A percentile compares a stretch with the other conserved stretches of the same genome.
phyloP scores from a whole-genome alignment of 768 basidiomycete species.

The Termitomyces sp. region DNA sequence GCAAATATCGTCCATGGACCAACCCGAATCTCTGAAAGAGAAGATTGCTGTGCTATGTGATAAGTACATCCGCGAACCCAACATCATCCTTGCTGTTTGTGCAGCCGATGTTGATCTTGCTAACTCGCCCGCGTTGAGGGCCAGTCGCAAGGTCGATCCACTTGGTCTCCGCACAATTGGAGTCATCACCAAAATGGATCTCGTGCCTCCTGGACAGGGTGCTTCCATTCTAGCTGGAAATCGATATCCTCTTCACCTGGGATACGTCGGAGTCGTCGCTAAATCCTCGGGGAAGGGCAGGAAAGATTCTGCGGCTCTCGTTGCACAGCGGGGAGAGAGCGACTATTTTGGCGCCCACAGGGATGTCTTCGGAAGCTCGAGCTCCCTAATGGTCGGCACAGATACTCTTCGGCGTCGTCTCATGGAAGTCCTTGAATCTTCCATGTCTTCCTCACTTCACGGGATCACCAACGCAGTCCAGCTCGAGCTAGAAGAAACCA shows the following conservation, averaged over 20 bases:
- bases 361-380: constrained; percentile 57
- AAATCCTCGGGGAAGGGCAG: constrained; percentile 64
- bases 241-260: constrained; percentile 94
- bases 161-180: constrained; percentile 94
- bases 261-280: constrained; percentile 95
- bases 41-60: constrained; percentile 90
- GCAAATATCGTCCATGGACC: constrained; percentile 92
- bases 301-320: constrained; percentile 44
- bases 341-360: constrained; percentile 65
- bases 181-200: constrained; percentile 98
- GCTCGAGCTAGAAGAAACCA: constrained; percentile 93
- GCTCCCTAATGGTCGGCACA: constrained; percentile 85
- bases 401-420: constrained; percentile 84
- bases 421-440: constrained; percentile 97
- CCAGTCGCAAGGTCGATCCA: constrained; percentile 92
- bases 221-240: constrained; percentile 80
- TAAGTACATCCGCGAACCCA: constrained; percentile 98
- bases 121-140: constrained; percentile 92
- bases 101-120: constrained; percentile 98
- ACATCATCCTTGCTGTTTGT: constrained; percentile 98
- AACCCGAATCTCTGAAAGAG: constrained; percentile 91
- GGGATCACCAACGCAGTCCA: constrained; percentile 97
- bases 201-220: constrained; percentile 84
- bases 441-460: constrained; percentile 94
- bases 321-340: constrained; percentile 54